Conservation (phyloP, 805 yeast genomes). For the Kuraishia piskuri region DNA sequence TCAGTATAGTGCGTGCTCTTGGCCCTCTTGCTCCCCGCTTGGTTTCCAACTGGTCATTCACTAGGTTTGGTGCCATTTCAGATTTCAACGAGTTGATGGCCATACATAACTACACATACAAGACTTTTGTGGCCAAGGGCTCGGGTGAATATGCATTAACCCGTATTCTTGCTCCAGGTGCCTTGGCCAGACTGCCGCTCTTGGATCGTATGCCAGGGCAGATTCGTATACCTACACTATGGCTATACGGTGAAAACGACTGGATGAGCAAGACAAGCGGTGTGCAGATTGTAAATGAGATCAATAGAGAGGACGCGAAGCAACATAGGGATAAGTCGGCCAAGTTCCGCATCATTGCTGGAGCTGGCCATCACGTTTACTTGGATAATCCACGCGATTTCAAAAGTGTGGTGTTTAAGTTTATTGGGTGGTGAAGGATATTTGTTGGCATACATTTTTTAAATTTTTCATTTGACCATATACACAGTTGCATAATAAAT, state of each 20-base stretch:
- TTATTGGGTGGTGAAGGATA: constrained; percentile 11
- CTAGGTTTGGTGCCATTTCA: constrained; percentile 27
- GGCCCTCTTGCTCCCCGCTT: constrained; percentile 50
- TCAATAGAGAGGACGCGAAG: constrained; percentile 14
- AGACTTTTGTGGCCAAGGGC: constrained; percentile 43
- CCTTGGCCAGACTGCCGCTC: constrained; percentile 47
- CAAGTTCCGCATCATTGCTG: constrained; percentile 26
- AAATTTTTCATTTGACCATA: not conserved
- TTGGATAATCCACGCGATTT: constrained; percentile 36
- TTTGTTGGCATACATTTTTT: not conserved
- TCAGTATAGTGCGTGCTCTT: constrained; percentile 34
- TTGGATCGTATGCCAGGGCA: constrained; percentile 40
- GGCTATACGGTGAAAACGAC: constrained; percentile 62
- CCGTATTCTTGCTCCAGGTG: constrained; percentile 50
- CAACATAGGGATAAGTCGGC: constrained; percentile 11
- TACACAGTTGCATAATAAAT: not conserved
- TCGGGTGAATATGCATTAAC: constrained; percentile 62
- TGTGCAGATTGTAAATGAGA: constrained; percentile 27
- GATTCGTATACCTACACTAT: constrained; percentile 34
- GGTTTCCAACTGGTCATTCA: constrained; percentile 47
- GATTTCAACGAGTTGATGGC: constrained; percentile 24
- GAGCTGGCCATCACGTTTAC: constrained; percentile 49
- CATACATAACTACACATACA: constrained; percentile 47
- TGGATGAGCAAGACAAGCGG: constrained; percentile 70
- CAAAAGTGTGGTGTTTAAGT: constrained; percentile 17